Evolutionary conservation across 768 basidiomycete species (phyloP), one percentile per base, ranked within the genome.

Genomic region (Infundibulicybe gibba): DNA sequence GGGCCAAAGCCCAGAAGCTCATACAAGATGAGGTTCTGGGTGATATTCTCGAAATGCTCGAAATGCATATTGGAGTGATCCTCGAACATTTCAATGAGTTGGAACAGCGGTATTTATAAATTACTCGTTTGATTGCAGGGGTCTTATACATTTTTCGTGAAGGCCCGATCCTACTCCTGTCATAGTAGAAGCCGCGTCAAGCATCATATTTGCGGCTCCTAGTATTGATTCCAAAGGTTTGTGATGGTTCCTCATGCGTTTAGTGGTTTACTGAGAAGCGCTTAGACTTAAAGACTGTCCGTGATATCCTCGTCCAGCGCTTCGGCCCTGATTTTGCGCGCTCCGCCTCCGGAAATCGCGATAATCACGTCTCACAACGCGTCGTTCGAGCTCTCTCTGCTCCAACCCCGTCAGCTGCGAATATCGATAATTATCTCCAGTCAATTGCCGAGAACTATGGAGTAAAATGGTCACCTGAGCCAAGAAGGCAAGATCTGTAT

Each of bases 1-100:
- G 87, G 40, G 74, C 77, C n/a, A 89, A 87, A 66, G 83, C 83
- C 1, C 83, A 83, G 59, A 80, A 75, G 55, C 60, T 85, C 41
- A 75, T 86, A 19, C 68, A 75, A 34, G 83, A 87, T 40, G 86
- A 89, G 55, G 65, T 70, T 8, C 68, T 74, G 50, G 77, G 74
- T 8, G 81, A 85, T 55, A 54, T 87, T n/a, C 55, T 87, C 49
- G 84, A 83, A 61, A 70, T 74, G 20, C 47, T 90, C 49, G 85
- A 81, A 61, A 81, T 80, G 76, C 71, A 85, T 53, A 65, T 87
- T 30, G 81, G 83, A n/a, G 66, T 77, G 16, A 54, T 89, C 15
- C 60, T 83, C 20, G 78, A 81, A 50, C 77, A 77, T 58, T 72
- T 81, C 48, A 62, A 64, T 41, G 83, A 86, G 58, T 53, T 88